Conservation (phyloP, 768 basidiomycete genomes). For the Cyclocybe cylindracea region DNA sequence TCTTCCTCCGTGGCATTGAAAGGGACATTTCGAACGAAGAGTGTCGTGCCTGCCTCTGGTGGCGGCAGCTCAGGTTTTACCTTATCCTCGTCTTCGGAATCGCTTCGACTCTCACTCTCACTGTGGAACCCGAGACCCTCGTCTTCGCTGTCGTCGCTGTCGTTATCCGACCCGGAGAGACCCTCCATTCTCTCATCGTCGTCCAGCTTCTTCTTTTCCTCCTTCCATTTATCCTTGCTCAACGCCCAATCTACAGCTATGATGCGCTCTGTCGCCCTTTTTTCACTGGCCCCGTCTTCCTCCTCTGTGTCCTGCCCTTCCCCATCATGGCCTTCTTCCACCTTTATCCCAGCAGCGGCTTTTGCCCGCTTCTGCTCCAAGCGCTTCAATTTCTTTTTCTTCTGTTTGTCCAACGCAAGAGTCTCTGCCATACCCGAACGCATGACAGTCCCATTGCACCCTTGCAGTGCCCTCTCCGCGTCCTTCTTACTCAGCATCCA, state of each 20-base stretch:
- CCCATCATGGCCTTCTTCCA: slow-evolving; percentile 28
- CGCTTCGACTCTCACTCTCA: slow-evolving; percentile 39
- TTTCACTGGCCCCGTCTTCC: slow-evolving; percentile 33
- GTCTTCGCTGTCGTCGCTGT: slow-evolving; percentile 39
- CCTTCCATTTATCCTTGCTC: slow-evolving; percentile 91
- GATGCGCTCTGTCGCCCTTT: slow-evolving; percentile 50
- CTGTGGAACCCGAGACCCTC: slow-evolving; percentile 47
- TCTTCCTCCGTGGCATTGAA: slow-evolving; percentile 95
- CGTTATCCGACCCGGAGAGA: slow-evolving; percentile 28
- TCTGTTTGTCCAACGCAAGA: slow-evolving; percentile 63
- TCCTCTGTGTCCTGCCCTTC: slow-evolving; percentile 36
- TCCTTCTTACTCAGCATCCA: slow-evolving; percentile 89
- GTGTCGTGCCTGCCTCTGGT: slow-evolving; percentile 85
- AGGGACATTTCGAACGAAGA: slow-evolving; percentile 93
- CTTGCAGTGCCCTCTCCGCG: slow-evolving; percentile 79
- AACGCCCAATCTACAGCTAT: slow-evolving; percentile 97
- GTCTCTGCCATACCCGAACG: slow-evolving; percentile 61
- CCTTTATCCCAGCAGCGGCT: slow-evolving; percentile 37
- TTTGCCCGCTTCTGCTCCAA: slow-evolving; percentile 51
- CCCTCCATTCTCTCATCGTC: slow-evolving; percentile 40
- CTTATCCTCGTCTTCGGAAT: slow-evolving; percentile 29
- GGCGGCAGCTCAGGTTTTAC: slow-evolving; percentile 73
- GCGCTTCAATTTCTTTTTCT: slow-evolving; percentile 61
- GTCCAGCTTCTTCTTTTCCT: slow-evolving; percentile 62
- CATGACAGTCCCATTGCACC: slow-evolving; percentile 75